Percentiles rank a stretch among this genome's conserved stretches.
Conservation (phyloP, 2,329 filamentous ascomycete species). For the Penicillium griseofulvum region DNA sequence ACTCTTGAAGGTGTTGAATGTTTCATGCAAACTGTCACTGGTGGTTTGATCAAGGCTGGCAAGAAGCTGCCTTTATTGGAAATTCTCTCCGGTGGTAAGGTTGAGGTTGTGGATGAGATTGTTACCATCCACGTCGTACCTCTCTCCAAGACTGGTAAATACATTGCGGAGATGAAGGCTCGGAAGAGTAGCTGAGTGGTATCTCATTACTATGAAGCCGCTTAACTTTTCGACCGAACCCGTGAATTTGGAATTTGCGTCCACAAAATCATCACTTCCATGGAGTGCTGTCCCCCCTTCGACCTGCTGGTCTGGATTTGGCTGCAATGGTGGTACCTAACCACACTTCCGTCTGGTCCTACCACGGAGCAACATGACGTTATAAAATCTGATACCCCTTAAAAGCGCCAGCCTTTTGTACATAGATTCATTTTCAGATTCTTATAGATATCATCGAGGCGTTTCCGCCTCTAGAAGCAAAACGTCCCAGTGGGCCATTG, state of each 20-base stretch:
- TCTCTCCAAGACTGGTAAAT: conserved; percentile 64
- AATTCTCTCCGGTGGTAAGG: conserved; percentile 70
- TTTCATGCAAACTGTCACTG: conserved; percentile 78
- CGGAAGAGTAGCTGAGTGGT: conserved; percentile 52
- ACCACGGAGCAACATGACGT: not conserved
- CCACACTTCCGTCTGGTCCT: not conserved
- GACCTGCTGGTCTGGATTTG: not conserved
- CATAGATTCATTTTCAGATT: conserved; percentile 4
- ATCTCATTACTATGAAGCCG: not conserved
- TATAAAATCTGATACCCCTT: conserved; percentile 5
- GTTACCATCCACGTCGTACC: conserved; percentile 82
- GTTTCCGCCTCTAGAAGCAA: not conserved
- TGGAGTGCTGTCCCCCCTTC: not conserved
- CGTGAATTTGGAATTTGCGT: not conserved
- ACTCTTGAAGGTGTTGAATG: conserved; percentile 68
- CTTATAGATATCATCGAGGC: not conserved
- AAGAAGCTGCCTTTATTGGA: conserved; percentile 77
- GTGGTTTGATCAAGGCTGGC: conserved; percentile 84
- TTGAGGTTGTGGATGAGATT: conserved; percentile 84
- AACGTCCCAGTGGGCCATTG: not conserved
- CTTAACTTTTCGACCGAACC: not conserved
- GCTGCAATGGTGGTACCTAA: not conserved
- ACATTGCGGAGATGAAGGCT: conserved; percentile 81
- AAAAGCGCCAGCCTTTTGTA: not conserved
- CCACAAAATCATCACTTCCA: not conserved